Evolutionary conservation across 192 early-diverging fungal species (phyloP).

Genomic region (Umbelopsis sp.): DNA sequence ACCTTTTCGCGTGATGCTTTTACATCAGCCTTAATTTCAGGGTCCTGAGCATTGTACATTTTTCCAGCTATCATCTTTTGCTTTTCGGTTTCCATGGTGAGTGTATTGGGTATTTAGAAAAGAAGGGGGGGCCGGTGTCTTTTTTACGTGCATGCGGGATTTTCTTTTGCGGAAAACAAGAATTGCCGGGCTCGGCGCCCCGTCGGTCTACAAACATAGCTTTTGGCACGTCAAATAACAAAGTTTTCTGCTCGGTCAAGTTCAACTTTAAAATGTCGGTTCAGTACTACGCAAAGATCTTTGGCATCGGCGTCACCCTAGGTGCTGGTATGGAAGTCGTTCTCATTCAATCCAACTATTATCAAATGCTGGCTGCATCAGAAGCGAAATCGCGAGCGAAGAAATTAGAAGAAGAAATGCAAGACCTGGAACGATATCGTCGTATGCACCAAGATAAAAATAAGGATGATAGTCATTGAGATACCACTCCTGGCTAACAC

Average conservation of each 20-base stretch:
- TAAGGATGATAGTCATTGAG: neutral
- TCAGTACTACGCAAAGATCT: constrained; percentile 28
- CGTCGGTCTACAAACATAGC: too few relatives aligned
- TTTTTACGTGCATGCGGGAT: neutral
- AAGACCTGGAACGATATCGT: constrained; percentile 17
- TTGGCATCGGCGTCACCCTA: constrained; percentile 21
- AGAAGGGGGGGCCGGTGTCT: neutral
- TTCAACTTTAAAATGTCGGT: constrained; percentile 5
- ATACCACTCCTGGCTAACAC: neutral
- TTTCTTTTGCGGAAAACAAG: too few relatives aligned
- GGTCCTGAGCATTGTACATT: constrained; percentile 56
- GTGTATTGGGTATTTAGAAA: neutral
- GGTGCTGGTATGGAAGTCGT: constrained; percentile 29
- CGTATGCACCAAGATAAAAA: neutral
- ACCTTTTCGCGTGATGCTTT: constrained; percentile 25
- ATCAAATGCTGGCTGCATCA: constrained; percentile 36
- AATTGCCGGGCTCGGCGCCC: too few relatives aligned
- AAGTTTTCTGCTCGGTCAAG: neutral
- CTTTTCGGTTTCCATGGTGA: constrained; percentile 45
- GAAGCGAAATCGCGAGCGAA: constrained; percentile 25
- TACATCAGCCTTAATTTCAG: constrained; percentile 46
- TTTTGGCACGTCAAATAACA: neutral
- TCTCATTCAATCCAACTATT: constrained; percentile 32
- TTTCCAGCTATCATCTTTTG: constrained; percentile 69
- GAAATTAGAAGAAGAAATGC: constrained; percentile 22